Base-by-base conservation (phyloP, 164 flowering plant genomes). In the Stephania japonica region DNA sequence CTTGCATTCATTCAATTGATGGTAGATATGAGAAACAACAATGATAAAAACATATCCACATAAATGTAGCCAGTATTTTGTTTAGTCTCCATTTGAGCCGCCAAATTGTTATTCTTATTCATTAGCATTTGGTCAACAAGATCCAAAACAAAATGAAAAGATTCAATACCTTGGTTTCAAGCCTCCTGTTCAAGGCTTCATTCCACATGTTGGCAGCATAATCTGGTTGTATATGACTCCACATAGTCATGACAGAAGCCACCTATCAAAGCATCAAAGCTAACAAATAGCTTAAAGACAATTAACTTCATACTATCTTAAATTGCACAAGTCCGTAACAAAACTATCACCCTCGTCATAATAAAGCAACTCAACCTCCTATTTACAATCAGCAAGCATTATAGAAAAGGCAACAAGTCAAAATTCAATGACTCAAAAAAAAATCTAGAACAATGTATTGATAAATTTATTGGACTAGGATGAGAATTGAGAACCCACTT, bases 131-230 rank as follows among this genome's bases (percentile, higher is more conserved):
- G 38, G 38, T 32, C 38, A 4, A 32, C 38, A 32, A 32, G 38
- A 32, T 32, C 38, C 38, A 32, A 32, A 32, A 32, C 38, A 32
- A 32, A 32, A 32, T 32, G 38, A 32, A 32, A 64, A 42, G 50
- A 63, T 59, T 14, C n/a, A 32, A 70, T 49, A 91, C 98, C 97
- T 90, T 24, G 32, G 97, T 94, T 69, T 92, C 97, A 73, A 94
- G 97, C 63, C 98, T 81, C 81, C 85, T 92, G 88, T 94, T 94
- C 80, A 94, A 81, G 67, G 98, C 98, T 88, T 94, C 98, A 76
- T 92, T 94, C 98, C 97, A 94, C 87, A 94, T 79, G 79, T 91
- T 94, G 69, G 97, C 90, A 75, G 97, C 97, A 85, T 91, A 92
- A 47, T 78, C 87, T 53, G 98, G 98, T 76, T 88, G 89, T 53